Percentiles rank a stretch among this genome's conserved stretches.
These are phyloP conservation scores for Avena atlantica DNA, from an alignment of 176 grass and related monocot genomes.

Conservation along the genomic window DNA sequence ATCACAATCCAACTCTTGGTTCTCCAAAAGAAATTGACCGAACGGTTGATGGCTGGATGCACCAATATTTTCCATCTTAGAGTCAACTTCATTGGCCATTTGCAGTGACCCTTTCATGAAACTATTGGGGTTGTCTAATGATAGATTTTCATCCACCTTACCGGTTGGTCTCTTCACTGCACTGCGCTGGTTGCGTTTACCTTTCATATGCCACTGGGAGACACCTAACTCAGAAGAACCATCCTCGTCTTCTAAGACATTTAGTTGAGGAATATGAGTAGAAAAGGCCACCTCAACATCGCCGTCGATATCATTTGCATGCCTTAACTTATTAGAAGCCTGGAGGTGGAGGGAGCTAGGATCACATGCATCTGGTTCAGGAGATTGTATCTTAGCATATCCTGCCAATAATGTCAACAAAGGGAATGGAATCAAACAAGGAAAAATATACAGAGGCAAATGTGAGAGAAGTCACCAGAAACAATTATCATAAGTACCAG, in stretches of 20 bases:
- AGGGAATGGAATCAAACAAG: conserved; percentile 24
- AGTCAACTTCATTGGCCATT: conserved; percentile 33
- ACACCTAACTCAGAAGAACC: conserved; percentile 54
- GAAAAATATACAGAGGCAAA: conserved; percentile 1
- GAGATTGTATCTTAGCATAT: conserved; percentile 51
- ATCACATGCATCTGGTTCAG: conserved; percentile 44
- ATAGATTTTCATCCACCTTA: conserved; percentile 44
- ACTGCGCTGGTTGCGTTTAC: conserved; percentile 80
- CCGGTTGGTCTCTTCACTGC: conserved; percentile 48
- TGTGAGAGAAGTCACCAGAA: not conserved
- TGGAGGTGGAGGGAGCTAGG: conserved; percentile 50
- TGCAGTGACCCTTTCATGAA: conserved; percentile 35
- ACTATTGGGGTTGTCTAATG: conserved; percentile 51
- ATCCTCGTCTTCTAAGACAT: conserved; percentile 49
- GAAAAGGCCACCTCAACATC: conserved; percentile 25
- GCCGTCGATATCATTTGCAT: conserved; percentile 34
- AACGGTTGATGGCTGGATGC: conserved; percentile 40
- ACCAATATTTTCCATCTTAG: conserved; percentile 38
- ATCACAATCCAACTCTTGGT: conserved; percentile 53
- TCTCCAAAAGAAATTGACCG: conserved; percentile 51
- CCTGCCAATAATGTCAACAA: conserved; percentile 44
- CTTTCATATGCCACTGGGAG: conserved; percentile 82
- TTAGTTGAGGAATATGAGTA: conserved; percentile 34
- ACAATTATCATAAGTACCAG: conserved; percentile 27
- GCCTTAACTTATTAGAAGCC: conserved; percentile 52